phyloP scores from a whole-genome alignment of 2,329 filamentous ascomycete genomes.

The Monosporascus ibericus region DNA sequence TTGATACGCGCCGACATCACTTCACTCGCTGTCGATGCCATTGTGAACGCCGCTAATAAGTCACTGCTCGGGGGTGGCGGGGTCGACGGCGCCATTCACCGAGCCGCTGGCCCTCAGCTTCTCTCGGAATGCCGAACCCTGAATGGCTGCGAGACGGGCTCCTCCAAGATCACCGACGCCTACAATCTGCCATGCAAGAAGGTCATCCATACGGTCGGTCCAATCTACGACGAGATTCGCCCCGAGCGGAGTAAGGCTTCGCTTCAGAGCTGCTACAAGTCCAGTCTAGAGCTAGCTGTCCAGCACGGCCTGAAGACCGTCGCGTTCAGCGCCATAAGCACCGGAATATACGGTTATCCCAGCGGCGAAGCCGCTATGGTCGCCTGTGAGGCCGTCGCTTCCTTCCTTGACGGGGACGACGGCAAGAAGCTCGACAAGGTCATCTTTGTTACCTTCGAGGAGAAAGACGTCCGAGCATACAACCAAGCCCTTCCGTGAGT shows the following conservation, averaged over 20 bases:
- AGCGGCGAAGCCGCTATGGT: constrained; percentile 64
- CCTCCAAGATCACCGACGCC: constrained; percentile 75
- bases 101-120: constrained; percentile 67
- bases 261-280: constrained; percentile 60
- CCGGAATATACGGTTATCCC: constrained; percentile 86
- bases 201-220: constrained; percentile 88
- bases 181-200: constrained; percentile 70
- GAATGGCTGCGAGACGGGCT: constrained; percentile 67
- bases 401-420: constrained; percentile 44
- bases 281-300: constrained; percentile 66
- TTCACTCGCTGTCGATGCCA: constrained; percentile 67
- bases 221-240: constrained; percentile 54
- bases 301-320: constrained; percentile 61
- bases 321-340: constrained; percentile 81
- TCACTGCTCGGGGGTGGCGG: constrained; percentile 81
- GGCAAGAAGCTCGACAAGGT: constrained; percentile 59
- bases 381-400: constrained; percentile 55
- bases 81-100: constrained; percentile 83
- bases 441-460: constrained; percentile 78
- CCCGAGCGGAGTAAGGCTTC: constrained; percentile 39
- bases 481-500: constrained; percentile 66
- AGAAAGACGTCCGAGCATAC: constrained; percentile 73
- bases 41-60: constrained; percentile 88
- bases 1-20: constrained; percentile 78
- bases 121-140: constrained; percentile 65